Evolutionary conservation across 2,329 filamentous ascomycete genomes (phyloP), one percentile per base, ranked within the genome.

Genomic region (Nemania sp.): DNA sequence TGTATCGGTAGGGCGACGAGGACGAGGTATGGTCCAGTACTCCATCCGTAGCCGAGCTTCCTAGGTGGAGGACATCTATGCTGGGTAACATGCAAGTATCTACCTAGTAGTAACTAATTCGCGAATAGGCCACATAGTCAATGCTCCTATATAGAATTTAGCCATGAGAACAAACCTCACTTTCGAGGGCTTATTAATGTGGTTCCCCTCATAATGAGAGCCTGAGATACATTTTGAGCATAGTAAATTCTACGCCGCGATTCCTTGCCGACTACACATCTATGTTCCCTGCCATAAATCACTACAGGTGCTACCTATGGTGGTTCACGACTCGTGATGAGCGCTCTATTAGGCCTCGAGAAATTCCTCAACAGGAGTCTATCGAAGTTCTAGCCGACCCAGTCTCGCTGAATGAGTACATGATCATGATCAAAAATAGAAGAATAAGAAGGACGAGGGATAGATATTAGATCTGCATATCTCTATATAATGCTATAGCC

Each of bases 1-100:
- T 89, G 53, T 88, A 89, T 73, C 81, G 83, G 62, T 88, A 77
- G 76, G n/a, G 6, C 43, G 43, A 20, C 18, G 43, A n/a, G 4
- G 22, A n/a, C n/a, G n/a, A 20, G 43, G 18, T 20, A 15, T 20
- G 15, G 15, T 15, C 35, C 11, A 15, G 13, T 41, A 13, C 22
- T 47, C 4, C 22, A 15, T 20, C 43, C 18, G 35, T 13, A 13
- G 29, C 29, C 29, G n/a, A n/a, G n/a, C n/a, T n/a, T n/a, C n/a
- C n/a, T n/a, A n/a, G n/a, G n/a, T n/a, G n/a, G n/a, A n/a, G n/a
- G n/a, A n/a, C n/a, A n/a, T n/a, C n/a, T n/a, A 32, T 32, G 29
- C 8, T 32, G 8, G 4, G 8, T 4, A 32, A 32, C 29, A 32
- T 4, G 29, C 29, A 8, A 32, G 29, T 32, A 8, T 8, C 29